A percentile compares a stretch with the other conserved stretches of the same genome.
These are phyloP conservation scores for Pestalotiopsis sp. DNA, from an alignment of 2,329 filamentous ascomycete species.

Conservation along the genomic window DNA sequence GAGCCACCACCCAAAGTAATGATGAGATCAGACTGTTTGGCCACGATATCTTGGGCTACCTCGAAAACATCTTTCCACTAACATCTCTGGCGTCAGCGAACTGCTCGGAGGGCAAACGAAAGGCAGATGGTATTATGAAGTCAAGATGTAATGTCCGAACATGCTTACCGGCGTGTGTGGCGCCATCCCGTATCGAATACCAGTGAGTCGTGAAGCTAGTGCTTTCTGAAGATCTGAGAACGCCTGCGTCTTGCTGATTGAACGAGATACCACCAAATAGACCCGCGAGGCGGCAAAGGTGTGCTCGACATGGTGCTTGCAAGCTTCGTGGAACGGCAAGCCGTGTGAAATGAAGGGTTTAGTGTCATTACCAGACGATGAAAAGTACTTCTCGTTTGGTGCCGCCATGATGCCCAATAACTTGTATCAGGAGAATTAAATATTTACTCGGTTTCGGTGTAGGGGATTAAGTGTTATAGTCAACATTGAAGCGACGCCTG, in stretches of 20 bases:
- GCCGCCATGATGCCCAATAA: background rate
- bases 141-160: background rate
- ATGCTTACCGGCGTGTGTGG: slow-evolving; percentile 27
- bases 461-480: background rate
- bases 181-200: slow-evolving; percentile 30
- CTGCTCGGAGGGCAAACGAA: too few species aligned
- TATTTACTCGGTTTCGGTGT: background rate
- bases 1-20: slow-evolving; percentile 35
- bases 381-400: background rate
- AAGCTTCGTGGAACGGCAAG: slow-evolving; percentile 28
- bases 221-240: slow-evolving; percentile 25
- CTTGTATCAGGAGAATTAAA: background rate
- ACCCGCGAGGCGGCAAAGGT: slow-evolving; percentile 28
- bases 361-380: background rate
- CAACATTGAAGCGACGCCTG: background rate
- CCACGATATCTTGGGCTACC: slow-evolving; percentile 26
- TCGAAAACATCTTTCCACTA: slow-evolving; percentile 31
- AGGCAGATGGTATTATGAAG: too few species aligned
- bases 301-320: slow-evolving; percentile 28
- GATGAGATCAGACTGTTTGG: slow-evolving; percentile 27
- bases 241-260: slow-evolving; percentile 31
- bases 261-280: slow-evolving; percentile 33
- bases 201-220: slow-evolving; percentile 27
- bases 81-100: background rate
- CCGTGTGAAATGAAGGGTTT: slow-evolving; percentile 28